Percentiles rank a stretch among this genome's conserved stretches.
These are phyloP conservation scores for Anastatica hierochuntica DNA, from an alignment of 345 rosid genomes.

Conservation along the genomic window DNA sequence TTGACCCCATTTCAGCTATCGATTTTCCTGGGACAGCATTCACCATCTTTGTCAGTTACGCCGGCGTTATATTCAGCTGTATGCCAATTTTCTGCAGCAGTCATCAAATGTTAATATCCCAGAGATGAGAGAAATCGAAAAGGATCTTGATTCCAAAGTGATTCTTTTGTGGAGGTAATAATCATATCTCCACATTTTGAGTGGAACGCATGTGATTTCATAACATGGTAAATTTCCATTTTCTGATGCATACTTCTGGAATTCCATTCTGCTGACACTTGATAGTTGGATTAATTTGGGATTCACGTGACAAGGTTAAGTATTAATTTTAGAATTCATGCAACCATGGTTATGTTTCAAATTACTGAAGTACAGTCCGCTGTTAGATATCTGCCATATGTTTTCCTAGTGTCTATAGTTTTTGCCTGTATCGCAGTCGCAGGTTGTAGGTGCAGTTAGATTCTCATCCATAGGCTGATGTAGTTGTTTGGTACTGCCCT, in stretches of 20 bases:
- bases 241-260: constrained; percentile 6
- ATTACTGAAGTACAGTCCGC: neutral
- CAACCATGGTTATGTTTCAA: constrained; percentile 5
- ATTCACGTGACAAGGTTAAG: neutral
- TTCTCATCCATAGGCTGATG: too few relatives aligned
- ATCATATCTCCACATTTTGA: constrained; percentile 9
- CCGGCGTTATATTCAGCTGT: constrained; percentile 70
- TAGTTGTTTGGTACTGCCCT: too few relatives aligned
- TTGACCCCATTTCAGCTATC: constrained; percentile 44
- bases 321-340: too few relatives aligned
- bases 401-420: too few relatives aligned
- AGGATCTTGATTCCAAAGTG: constrained; percentile 87
- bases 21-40: constrained; percentile 87
- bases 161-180: constrained; percentile 91
- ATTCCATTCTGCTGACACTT: neutral
- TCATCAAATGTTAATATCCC: constrained; percentile 36
- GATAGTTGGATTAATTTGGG: constrained; percentile 8
- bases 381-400: too few relatives aligned
- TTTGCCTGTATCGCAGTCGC: too few relatives aligned
- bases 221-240: constrained; percentile 2
- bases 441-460: too few relatives aligned
- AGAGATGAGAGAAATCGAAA: constrained; percentile 84
- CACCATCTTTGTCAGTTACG: constrained; percentile 75
- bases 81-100: constrained; percentile 71
- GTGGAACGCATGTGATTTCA: constrained; percentile 5